These are phyloP conservation scores for Phytopythium ostracodes DNA, from an alignment of 352 stramenopile genomes.

Conservation along the genomic window DNA sequence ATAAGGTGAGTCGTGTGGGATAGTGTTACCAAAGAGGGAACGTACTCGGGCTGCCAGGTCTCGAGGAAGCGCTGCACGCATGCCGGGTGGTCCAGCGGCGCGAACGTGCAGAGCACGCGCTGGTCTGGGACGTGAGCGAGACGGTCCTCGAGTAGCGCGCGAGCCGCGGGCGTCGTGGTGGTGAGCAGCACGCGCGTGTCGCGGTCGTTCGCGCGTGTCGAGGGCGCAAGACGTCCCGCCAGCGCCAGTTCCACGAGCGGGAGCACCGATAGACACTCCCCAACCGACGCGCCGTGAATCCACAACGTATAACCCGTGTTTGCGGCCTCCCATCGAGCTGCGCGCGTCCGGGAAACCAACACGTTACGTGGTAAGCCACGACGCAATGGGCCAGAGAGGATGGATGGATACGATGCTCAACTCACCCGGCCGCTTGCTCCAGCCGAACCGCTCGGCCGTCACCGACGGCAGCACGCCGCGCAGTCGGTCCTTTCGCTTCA, in stretches of 20 bases:
- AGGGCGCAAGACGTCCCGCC: constrained; percentile 10
- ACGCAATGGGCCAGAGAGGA: too few relatives aligned
- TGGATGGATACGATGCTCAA: too few relatives aligned
- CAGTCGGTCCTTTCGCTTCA: constrained; percentile 44
- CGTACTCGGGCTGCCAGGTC: constrained; percentile 56
- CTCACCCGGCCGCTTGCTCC: constrained; percentile 30
- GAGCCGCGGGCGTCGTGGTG: constrained; percentile 63
- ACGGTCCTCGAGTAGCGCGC: constrained; percentile 27
- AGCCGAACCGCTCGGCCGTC: constrained; percentile 56
- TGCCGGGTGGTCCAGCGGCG: constrained; percentile 50
- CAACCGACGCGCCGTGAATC: constrained; percentile 75
- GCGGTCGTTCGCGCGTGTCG: not conserved
- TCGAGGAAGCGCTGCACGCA: constrained; percentile 61
- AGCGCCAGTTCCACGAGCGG: constrained; percentile 56
- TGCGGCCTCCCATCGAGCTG: not conserved
- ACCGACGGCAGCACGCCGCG: constrained; percentile 25
- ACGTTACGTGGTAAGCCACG: not conserved
- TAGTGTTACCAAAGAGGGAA: too few relatives aligned
- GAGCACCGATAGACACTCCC: constrained; percentile 65
- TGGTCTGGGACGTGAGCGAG: constrained; percentile 17
- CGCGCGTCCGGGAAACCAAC: constrained; percentile 12
- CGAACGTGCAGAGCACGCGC: constrained; percentile 46
- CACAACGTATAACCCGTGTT: constrained; percentile 37
- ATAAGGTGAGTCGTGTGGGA: not conserved
- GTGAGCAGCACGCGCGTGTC: constrained; percentile 49